phyloP scores from a whole-genome alignment of 1,284 basidiomycete species.

The Athelia psychrophila region DNA sequence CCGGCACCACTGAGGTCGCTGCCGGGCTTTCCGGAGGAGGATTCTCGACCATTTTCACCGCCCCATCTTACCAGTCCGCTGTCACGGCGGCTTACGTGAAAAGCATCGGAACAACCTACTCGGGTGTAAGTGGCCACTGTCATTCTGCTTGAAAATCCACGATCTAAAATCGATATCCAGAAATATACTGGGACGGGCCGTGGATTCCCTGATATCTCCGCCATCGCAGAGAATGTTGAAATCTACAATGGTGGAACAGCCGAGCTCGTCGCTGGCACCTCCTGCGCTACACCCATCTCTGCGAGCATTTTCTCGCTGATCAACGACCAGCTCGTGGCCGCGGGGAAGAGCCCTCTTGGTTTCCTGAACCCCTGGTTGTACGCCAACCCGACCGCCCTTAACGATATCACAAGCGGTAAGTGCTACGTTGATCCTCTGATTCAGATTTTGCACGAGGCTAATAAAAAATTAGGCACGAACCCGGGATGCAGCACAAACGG shows the following conservation, averaged over 20 bases:
- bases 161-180: background rate
- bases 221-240: conserved; percentile 27
- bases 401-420: conserved; percentile 35
- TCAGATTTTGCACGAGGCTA: background rate
- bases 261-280: conserved; percentile 45
- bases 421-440: too few relatives aligned
- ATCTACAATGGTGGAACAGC: conserved; percentile 23
- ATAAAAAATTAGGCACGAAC: conserved; percentile 20
- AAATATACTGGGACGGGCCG: conserved; percentile 20
- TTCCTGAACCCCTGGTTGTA: conserved; percentile 52
- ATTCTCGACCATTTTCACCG: background rate
- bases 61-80: background rate
- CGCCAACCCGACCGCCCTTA: conserved; percentile 29
- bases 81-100: background rate
- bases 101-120: background rate
- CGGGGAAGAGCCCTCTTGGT: conserved; percentile 40
- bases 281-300: conserved; percentile 50
- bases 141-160: too few relatives aligned
- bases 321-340: conserved; percentile 47
- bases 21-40: conserved; percentile 24
- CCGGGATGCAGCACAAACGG: conserved; percentile 31
- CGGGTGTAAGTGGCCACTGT: background rate
- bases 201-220: conserved; percentile 34
- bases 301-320: conserved; percentile 49
- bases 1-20: conserved; percentile 30